Evolutionary conservation across 2,329 filamentous ascomycete genomes (phyloP).

Genomic region (Pestalotiopsis sp.): DNA sequence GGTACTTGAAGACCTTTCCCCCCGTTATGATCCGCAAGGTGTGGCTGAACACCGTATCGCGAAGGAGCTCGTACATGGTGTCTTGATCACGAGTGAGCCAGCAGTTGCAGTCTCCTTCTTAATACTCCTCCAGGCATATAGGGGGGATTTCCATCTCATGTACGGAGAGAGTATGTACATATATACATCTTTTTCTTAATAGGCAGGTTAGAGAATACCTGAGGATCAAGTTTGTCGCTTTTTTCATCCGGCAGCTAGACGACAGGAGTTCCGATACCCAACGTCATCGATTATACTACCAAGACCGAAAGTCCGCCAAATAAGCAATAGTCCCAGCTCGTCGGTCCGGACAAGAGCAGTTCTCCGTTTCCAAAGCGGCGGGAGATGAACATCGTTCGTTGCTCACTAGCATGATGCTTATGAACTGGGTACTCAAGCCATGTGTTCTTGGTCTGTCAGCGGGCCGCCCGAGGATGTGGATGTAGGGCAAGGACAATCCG

Average conservation of each 20-base stretch:
- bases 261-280: background rate
- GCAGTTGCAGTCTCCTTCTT: no score
- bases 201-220: no score
- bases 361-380: background rate
- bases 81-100: background rate
- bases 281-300: background rate
- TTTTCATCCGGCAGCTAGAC: no score
- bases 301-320: background rate
- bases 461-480: background rate
- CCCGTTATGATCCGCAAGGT: conserved; percentile 40
- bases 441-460: background rate
- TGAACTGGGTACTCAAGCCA: background rate
- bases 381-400: background rate
- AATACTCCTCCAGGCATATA: no score
- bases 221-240: no score
- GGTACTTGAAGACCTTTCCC: conserved; percentile 40
- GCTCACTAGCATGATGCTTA: background rate
- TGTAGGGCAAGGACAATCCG: background rate
- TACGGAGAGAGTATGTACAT: no score
- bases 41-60: conserved; percentile 44
- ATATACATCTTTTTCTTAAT: no score
- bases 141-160: no score
- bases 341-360: background rate
- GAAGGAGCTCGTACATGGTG: conserved; percentile 31
- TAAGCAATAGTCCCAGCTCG: background rate